Base-by-base conservation (phyloP, 2,329 filamentous ascomycete species). In the Colletotrichum cordylinicola region DNA sequence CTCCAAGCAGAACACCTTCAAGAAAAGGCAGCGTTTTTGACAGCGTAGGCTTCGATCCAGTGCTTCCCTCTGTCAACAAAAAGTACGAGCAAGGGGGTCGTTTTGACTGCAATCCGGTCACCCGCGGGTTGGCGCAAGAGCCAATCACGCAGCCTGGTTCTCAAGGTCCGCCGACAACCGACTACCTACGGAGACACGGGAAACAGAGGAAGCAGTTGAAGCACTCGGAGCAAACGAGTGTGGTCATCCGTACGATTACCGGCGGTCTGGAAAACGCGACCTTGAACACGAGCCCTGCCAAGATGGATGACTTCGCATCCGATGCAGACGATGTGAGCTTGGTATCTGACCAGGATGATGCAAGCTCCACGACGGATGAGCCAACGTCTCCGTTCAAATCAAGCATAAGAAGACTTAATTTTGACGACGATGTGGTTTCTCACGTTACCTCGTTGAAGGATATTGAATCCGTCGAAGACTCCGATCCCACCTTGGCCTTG, bases 41-140 rank as follows among this genome's bases (percentile, higher is more conserved):
- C 37, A 90, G 87, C 77, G 85, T 92, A 35, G 85, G 88, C 52
- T 90, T 92, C 65, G 89, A 90, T 31, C 86, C 89, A 7, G 85
- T 85, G 18, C 83, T 92, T 37, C 88, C 90, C 1, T 82, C 88
- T 70, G 89, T 90, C 58, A 91, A 89, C 77, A 90, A 89, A 77
- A 92, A 92, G 78, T 92, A 92, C 77, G 88, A 90, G 77, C 87
- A 88, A 61, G 89, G 88, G 6, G 91, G 91, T 16, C 85, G 87
- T 3, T 92, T 90, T 76, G 87, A 90, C 74, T 90, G 87, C 80
- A 81, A 80, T 66, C 80, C 84, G 78, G 80, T 83, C 24, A 79
- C 81, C 70, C 64, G 61, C n/a, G 70, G 70, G 15, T 37, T 80
- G 56, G 80, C 83, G 55, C 81, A 80, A 61, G 75, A 83, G 10